Base-by-base conservation (phyloP, 805 yeast genomes). In the Metschnikowia cerradonensis region DNA sequence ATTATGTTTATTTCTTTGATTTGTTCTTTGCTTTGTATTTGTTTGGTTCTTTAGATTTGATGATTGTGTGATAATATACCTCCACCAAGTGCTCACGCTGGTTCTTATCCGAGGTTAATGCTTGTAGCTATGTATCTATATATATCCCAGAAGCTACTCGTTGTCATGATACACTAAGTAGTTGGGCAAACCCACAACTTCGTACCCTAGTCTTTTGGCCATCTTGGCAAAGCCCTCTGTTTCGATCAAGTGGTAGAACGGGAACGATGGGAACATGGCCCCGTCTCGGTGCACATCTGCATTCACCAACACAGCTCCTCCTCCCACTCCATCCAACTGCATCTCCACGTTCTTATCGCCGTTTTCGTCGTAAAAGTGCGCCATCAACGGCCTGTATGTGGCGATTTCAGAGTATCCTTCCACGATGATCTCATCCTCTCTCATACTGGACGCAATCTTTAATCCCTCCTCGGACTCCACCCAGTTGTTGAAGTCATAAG, bases 271-370 rank as follows among this genome's bases (percentile, higher is more conserved):
- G 81, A 94, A 94, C 97, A 94, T 92, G 49, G 98, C 98, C 47
- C 99, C 99, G 68, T 94, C 99, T 67, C 99, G 80, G 70, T 94
- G 99, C 48, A 94, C 99, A 59, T 91, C 97, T 10, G 97, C 96
- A 65, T 92, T 90, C 31, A 94, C 99, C 71, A 94, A 67, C 32
- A 96, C 84, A 40, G 97, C 96, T 20, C 97, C 96, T 55, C 97
- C 98, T 48, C 99, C 99, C 51, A 94, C 98, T 66, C 99, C 99
- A 67, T 94, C 98, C 52, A 94, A 77, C 42, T 80, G 81, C 88
- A 94, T 86, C 64, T 85, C 92, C 3, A 83, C 78, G 57, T 78
- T 75, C 11, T 63, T 52, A 51, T 83, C 84, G 26, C 87, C 94
- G 6, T 75, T 71, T 4, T 83, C 70, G 61, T 86, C 87, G 67